These are phyloP conservation scores for Cladosporium sp. DNA, from an alignment of 2,329 filamentous ascomycete species.

Conservation along the genomic window DNA sequence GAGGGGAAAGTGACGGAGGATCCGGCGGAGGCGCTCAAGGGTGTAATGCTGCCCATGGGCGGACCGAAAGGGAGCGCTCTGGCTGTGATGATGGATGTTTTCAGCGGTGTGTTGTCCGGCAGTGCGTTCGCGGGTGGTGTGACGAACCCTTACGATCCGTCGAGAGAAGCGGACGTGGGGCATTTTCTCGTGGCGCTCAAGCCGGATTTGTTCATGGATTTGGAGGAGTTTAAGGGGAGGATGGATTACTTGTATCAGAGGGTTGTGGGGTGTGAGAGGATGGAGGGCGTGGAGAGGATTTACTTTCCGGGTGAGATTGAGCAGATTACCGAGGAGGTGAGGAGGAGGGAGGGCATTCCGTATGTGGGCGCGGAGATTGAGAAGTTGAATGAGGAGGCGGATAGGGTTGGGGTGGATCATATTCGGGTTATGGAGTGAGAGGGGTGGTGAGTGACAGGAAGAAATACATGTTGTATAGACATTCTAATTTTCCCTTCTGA, in stretches of 20 bases:
- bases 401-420: conserved; percentile 34
- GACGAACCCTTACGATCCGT: conserved; percentile 63
- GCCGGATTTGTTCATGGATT: conserved; percentile 33
- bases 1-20: conserved; percentile 55
- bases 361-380: conserved; percentile 46
- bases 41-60: conserved; percentile 83
- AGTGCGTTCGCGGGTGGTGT: conserved; percentile 76
- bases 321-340: conserved; percentile 43
- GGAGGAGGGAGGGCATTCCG: conserved; percentile 45
- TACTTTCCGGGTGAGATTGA: conserved; percentile 58
- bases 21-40: conserved; percentile 64
- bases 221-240: conserved; percentile 33
- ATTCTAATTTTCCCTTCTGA: too few relatives aligned
- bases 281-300: conserved; percentile 51
- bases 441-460: too few relatives aligned
- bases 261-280: conserved; percentile 51
- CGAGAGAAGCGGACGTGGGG: conserved; percentile 47
- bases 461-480: too few relatives aligned
- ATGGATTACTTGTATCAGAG: conserved; percentile 57
- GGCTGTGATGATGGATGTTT: conserved; percentile 78
- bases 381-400: conserved; percentile 48
- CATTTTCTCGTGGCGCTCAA: conserved; percentile 35
- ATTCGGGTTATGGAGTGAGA: not conserved
- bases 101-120: conserved; percentile 73
- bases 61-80: conserved; percentile 77